A percentile compares a stretch with the other conserved stretches of the same genome.
phyloP scores from a whole-genome alignment of 208 protist genomes.

The Balamuthia mandrillaris region DNA sequence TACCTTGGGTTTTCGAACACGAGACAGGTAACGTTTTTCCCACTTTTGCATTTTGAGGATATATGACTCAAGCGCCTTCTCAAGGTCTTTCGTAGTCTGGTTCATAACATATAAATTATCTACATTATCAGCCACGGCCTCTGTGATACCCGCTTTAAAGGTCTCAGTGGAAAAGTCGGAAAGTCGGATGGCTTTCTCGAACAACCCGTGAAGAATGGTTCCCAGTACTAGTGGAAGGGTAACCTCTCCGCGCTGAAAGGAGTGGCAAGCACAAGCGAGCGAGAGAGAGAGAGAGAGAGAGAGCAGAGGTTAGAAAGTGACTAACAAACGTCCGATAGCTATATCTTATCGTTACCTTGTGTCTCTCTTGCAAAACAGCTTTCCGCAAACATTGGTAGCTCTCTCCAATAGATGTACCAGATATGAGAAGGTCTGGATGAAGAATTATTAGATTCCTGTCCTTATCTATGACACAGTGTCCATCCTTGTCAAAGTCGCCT shows the following conservation, averaged over 20 bases:
- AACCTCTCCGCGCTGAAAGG: neutral
- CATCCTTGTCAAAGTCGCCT: neutral
- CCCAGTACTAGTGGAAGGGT: conserved; percentile 13
- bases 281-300: neutral
- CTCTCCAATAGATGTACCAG: conserved; percentile 23
- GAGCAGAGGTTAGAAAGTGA: neutral
- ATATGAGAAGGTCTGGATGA: conserved; percentile 12
- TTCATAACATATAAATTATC: conserved; percentile 2
- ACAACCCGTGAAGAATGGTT: conserved; percentile 25
- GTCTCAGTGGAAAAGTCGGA: conserved; percentile 13
- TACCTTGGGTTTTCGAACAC: neutral
- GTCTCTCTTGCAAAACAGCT: neutral
- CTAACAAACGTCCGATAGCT: neutral
- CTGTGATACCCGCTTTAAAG: neutral
- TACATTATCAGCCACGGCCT: neutral
- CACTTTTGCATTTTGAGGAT: conserved; percentile 41
- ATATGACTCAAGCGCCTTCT: neutral
- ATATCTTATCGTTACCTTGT: neutral
- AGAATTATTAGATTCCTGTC: conserved; percentile 29
- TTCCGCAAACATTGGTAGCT: conserved; percentile 37
- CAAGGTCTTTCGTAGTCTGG: neutral
- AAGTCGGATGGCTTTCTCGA: neutral
- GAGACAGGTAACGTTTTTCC: neutral
- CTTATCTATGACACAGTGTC: conserved; percentile 4
- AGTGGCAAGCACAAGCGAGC: neutral